These are phyloP conservation scores for Emmonsiellopsis sp. DNA, from an alignment of 2,329 filamentous ascomycete species.

Conservation along the genomic window DNA sequence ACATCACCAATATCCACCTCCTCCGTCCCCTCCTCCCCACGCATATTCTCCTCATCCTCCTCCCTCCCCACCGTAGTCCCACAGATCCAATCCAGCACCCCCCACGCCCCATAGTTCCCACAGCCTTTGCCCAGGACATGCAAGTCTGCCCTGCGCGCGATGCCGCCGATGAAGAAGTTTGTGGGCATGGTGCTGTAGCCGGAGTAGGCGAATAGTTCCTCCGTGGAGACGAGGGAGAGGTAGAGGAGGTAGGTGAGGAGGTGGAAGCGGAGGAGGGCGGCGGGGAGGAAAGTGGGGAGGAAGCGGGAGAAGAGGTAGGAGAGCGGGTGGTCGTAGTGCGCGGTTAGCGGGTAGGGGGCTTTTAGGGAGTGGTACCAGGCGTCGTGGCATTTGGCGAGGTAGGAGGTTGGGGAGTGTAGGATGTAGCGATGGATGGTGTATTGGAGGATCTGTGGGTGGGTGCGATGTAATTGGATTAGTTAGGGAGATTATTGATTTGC, in stretches of 20 bases:
- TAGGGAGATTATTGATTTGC: background rate
- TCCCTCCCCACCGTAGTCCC: conserved; percentile 32
- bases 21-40: conserved; percentile 24
- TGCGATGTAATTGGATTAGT: conserved; percentile 11
- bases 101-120: conserved; percentile 38
- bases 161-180: conserved; percentile 48
- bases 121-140: conserved; percentile 42
- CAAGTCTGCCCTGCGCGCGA: conserved; percentile 47
- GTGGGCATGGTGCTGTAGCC: conserved; percentile 51
- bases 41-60: conserved; percentile 28
- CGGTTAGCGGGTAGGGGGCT: conserved; percentile 47
- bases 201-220: conserved; percentile 51
- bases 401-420: conserved; percentile 51
- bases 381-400: conserved; percentile 44
- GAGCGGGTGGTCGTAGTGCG: conserved; percentile 52
- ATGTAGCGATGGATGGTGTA: conserved; percentile 66
- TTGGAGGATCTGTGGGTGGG: conserved; percentile 43
- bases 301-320: conserved; percentile 46
- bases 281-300: conserved; percentile 48
- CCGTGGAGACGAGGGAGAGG: conserved; percentile 45
- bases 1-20: conserved; percentile 25
- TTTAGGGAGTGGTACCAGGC: conserved; percentile 48
- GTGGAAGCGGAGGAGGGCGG: conserved; percentile 49
- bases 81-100: conserved; percentile 36
- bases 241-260: conserved; percentile 51